A percentile compares a stretch with the other conserved stretches of the same genome.
phyloP scores from a whole-genome alignment of 2,329 filamentous ascomycete species.

The Akanthomyces uredinophilus region DNA sequence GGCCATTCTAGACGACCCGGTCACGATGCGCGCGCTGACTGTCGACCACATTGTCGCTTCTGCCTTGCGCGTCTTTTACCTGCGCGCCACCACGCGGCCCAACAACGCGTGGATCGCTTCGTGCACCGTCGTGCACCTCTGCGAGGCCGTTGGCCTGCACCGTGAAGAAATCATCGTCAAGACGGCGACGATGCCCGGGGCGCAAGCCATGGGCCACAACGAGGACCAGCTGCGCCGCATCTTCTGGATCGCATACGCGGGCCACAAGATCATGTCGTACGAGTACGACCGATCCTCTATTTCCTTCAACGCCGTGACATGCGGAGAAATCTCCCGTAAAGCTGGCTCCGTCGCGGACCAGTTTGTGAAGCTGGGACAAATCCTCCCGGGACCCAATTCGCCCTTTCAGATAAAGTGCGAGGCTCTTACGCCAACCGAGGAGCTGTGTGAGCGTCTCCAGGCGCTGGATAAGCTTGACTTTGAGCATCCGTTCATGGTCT shows the following conservation, averaged over 20 bases:
- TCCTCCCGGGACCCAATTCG: constrained; percentile 20
- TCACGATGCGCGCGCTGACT: constrained; percentile 18
- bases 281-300: constrained; percentile 22
- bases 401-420: constrained; percentile 18
- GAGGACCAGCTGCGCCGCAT: constrained; percentile 20
- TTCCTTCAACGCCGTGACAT: constrained; percentile 19
- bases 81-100: constrained; percentile 20
- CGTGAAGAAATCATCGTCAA: constrained; percentile 21
- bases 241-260: constrained; percentile 22
- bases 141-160: constrained; percentile 21
- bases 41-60: constrained; percentile 21
- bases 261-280: constrained; percentile 20
- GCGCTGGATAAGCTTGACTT: constrained; percentile 15
- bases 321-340: constrained; percentile 16
- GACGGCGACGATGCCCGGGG: constrained; percentile 17
- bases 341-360: constrained; percentile 20
- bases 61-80: constrained; percentile 19
- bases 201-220: constrained; percentile 17
- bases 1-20: constrained; percentile 21
- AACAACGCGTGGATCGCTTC: constrained; percentile 23
- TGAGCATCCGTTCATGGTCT: constrained; percentile 19
- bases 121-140: constrained; percentile 21
- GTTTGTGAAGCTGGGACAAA: constrained; percentile 18
- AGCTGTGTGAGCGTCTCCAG: constrained; percentile 19
- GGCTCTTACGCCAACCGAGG: constrained; percentile 12